Conservation (phyloP, 495 filamentous ascomycete species). For the Platismatia glauca region DNA sequence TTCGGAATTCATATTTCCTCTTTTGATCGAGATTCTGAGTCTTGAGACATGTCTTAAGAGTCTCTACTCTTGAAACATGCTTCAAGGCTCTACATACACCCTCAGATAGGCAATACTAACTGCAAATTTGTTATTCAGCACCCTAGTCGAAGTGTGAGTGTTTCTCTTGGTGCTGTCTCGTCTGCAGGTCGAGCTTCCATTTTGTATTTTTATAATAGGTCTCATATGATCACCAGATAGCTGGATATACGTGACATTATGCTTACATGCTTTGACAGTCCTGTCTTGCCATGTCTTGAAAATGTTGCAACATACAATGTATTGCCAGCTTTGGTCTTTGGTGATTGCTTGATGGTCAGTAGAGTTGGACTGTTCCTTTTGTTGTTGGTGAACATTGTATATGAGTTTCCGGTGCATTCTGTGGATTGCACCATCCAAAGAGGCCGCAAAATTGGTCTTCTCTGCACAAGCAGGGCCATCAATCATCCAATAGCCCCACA, state of each 20-base stretch:
- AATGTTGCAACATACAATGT: neutral
- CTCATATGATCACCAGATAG: neutral
- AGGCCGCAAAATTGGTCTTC: no score
- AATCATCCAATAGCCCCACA: constrained; percentile 57
- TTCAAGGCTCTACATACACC: no score
- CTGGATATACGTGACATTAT: neutral
- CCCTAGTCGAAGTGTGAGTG: constrained; percentile 70
- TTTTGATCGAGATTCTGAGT: no score
- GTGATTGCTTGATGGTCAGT: neutral
- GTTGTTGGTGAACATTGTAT: neutral
- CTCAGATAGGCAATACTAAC: no score
- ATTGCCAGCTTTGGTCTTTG: neutral
- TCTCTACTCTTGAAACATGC: no score
- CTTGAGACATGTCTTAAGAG: no score
- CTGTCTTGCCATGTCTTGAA: neutral
- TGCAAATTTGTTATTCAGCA: no score
- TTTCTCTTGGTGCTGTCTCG: neutral
- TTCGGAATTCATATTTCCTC: no score
- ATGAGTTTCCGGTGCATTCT: neutral
- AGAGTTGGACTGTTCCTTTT: neutral
- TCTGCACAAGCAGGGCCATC: neutral
- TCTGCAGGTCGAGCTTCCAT: neutral
- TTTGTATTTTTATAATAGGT: neutral
- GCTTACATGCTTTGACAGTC: neutral
- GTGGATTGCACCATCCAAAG: neutral